Base-by-base conservation (phyloP, 345 rosid species). In the Litchi chinensis region DNA sequence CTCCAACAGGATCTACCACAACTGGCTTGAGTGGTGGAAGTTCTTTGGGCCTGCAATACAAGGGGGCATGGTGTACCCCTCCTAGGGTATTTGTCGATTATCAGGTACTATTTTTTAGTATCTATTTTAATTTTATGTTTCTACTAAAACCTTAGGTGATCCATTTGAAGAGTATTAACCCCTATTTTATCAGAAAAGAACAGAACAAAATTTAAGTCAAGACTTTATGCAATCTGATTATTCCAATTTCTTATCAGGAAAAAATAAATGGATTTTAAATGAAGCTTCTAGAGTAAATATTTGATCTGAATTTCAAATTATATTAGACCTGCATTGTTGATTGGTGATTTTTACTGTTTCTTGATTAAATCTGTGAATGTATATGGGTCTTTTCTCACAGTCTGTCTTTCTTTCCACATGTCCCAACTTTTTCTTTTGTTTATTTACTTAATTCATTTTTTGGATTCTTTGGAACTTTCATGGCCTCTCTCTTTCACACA, bases 61-160 rank as follows among this genome's bases (percentile, higher is more conserved):
- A 87, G 74, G 97, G 97, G n/a, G 90, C 88, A 73, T 95, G 98
- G 98, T 95, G 98, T 83, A 93, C 98, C 65, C 97, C 98, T 83
- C 98, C 98, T 32, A 85, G 98, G 87, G 90, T 95, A 68, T 95
- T 92, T 81, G 92, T 96, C 78, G 98, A 95, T 86, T 86, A 95
- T 89, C 95, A 93, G 98, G 98, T 95, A 88, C 77, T 76, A 0
- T 50, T 62, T 71, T 84, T 80, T 65, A 39, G 67, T 46, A 16
- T 12, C 52, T 64, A 11, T 8, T 21, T 18, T 50, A 41, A 46
- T 26, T 5, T 67, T 37, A 56, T 3, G 22, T 24, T 41, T 63
- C 68, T 21, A 24, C 39, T 60, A 77, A 48, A 73, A 37, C 71
- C 40, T 67, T 10, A 10, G 9, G 43, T 74, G 21, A 5, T 67